Evolutionary conservation across 2,329 filamentous ascomycete genomes (phyloP), one percentile per base, ranked within the genome.

Genomic region (Sporothrix globosa): DNA sequence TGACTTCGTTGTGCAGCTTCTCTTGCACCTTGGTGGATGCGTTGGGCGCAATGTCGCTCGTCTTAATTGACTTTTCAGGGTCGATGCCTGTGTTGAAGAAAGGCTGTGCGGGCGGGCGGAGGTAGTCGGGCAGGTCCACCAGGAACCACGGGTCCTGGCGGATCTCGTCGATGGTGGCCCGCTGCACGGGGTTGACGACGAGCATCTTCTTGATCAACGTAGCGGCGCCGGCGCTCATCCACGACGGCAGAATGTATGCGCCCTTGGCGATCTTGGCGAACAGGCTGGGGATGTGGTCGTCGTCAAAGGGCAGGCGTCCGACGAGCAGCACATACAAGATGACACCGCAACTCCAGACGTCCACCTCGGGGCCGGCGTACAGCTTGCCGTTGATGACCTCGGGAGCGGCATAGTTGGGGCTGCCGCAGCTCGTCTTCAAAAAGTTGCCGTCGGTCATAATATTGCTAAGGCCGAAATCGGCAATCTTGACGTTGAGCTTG

Each of bases 361-460:
- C 96, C 50, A 99, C 96, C 81, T 99, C 96, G 0, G 96, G 95
- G 0, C 96, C 96, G 21, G 96, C 96, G 78, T 99, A 99, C 69
- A 98, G 85, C 84, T 98, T 99, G 30, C 96, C 96, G 69, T 94
- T 96, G 77, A 99, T 98, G 72, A 99, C 96, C 80, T 99, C 96
- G 7, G 96, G 96, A 0, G 96, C 96, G 14, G 96, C 96, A 80
- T 99, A 99, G 81, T 99, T 99, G 54, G 96, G 96, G 78, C 95
- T 98, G 68, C 96, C 96, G 77, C 96, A 99, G 79, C 94, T 98
- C 0, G 96, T 99, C 83, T 97, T 98, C 77, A 99, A 87, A 79
- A 99, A 99, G 79, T 99, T 99, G 34, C 96, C 96, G 79, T 99
- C 96, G 0, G 96, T 98, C 96, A 99, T 99, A 82, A 99, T 99